Base-by-base conservation (phyloP, 2,329 filamentous ascomycete species). In the Colletotrichum eleusines region DNA sequence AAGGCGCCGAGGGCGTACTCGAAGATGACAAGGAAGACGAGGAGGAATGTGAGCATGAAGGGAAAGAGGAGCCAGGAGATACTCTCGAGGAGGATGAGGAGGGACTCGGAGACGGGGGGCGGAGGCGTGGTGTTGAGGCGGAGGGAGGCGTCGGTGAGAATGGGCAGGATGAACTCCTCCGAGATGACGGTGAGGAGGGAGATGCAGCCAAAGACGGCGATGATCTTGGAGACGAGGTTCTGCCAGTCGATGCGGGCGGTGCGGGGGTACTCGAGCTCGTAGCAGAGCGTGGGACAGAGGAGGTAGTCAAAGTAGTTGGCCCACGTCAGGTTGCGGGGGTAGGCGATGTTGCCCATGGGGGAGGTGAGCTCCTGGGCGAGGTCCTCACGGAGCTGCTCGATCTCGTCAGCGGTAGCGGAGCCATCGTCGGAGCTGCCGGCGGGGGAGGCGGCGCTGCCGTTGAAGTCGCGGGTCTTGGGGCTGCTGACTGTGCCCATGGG, bases 11-110 rank as follows among this genome's bases (percentile, higher is more conserved):
- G 89, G 14, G 97, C 88, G 81, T 98, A 99, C 81, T 99, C 96
- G 80, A 98, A 99, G 76, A 98, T 98, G 80, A 98, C 94, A 69
- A 99, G 90, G 84, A 99, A 99, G 66, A 98, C 95, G 58, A 98
- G 90, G 5, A 98, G 85, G 80, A 98, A 97, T 5, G 92, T 97
- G 72, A 98, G 87, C 94, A 98, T 98, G 81, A 98, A 99, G 3
- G 96, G 96, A 81, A 98, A 98, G 28, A 99, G 88, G 23, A 99
- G 89, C 85, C 93, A 91, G 68, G 92, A 95, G 78, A 97, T 95
- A 18, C 93, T 94, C 84, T 98, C 96, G 35, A 93, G 90, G 31
- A 99, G 87, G 74, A 98, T 90, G 71, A 99, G 88, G 3, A 90
- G 85, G 66, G 89, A 89, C 73, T 98, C 96, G 1, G 87, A 82